Conservation (phyloP, 495 filamentous ascomycete species). For the Xylaria flabelliformis region DNA sequence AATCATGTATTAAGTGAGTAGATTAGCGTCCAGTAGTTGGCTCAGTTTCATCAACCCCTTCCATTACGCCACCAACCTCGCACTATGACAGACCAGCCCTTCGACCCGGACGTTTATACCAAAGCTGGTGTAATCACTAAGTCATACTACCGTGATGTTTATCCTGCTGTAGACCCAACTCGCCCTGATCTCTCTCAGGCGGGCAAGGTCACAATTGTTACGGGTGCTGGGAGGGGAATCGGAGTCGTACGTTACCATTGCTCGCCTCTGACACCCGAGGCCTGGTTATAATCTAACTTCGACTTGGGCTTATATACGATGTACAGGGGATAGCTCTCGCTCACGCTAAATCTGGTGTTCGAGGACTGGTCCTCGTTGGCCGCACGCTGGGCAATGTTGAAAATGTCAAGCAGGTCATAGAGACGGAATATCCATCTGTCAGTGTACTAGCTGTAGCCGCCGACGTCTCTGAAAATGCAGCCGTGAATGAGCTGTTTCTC, state of each 20-base stretch:
- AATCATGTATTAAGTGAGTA: background rate
- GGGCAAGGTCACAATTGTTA: constrained; percentile 1
- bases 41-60: background rate
- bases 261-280: background rate
- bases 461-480: background rate
- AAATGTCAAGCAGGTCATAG: background rate
- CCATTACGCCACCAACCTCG: background rate
- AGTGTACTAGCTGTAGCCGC: background rate
- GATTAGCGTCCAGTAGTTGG: background rate
- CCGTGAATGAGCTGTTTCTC: background rate
- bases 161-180: background rate
- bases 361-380: background rate
- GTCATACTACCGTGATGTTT: constrained; percentile 6
- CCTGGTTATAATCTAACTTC: too few species aligned
- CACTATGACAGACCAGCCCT: background rate
- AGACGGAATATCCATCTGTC: background rate
- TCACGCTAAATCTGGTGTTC: constrained; percentile 1
- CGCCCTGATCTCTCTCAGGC: background rate
- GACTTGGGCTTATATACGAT: background rate
- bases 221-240: constrained; percentile 1
- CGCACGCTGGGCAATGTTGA: background rate
- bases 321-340: constrained; percentile 3
- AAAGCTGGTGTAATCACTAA: constrained; percentile 1
- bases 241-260: background rate
- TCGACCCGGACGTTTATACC: constrained; percentile 1